Evolutionary conservation across 805 yeast genomes (phyloP), one percentile per base, ranked within the genome.

Genomic region (Candida hungchunana): DNA sequence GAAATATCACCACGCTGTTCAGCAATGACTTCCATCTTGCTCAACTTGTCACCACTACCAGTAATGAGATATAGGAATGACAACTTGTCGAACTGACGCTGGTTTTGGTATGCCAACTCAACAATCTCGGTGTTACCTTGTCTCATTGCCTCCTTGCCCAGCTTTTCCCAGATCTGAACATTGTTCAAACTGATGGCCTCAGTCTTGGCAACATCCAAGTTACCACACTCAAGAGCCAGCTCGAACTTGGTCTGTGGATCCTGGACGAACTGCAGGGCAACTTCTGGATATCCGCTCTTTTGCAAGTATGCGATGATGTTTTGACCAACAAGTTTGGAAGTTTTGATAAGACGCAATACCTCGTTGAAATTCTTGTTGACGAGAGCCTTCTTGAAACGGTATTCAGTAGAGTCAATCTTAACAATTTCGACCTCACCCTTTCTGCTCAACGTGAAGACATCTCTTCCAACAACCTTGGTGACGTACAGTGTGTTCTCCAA

Each of bases 161-260:
- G 69, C 48, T 74, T 77, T 43, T 78, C 82, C 96, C 97, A 94
- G 40, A 79, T 75, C 19, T 66, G 65, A 12, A 75, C 64, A 44
- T 72, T 72, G 55, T 86, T 78, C 52, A 93, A 71, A 45, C 75
- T 75, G 50, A 77, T 76, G 29, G 97, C 97, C 67, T 90, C 96
- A 37, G 72, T 80, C 31, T 84, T 66, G n/a, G 97, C 99, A 46
- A 83, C 83, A 11, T 71, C 73, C 48, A 93, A 70, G 59, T 90
- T 85, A 49, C 95, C 90, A 57, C 95, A 85, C 65, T 93, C 97
- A 44, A 93, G 70, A 17, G 98, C 97, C 51, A 93, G 72, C 51
- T 93, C 98, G 54, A 93, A 90, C 62, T 96, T 77, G 27, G 97
- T 86, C 60, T 89, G 96, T 6, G 97, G 82, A 59, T 93, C 98